phyloP scores from a whole-genome alignment of 1,139 yeast genomes.

The Debaryomyces sp. region DNA sequence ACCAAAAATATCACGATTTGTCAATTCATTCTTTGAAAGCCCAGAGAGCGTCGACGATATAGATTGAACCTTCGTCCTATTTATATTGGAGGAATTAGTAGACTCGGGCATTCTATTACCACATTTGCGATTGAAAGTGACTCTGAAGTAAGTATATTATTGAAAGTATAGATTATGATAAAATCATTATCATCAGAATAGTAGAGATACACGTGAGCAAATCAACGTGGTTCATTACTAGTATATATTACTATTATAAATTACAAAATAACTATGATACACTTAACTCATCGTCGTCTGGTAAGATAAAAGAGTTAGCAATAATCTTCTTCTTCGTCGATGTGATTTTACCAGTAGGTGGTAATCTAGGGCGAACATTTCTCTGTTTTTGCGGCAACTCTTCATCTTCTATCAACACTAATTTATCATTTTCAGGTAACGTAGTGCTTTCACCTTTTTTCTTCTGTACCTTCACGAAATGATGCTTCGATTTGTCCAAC shows the following conservation, averaged over 20 bases:
- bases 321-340: slow-evolving; percentile 65
- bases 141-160: neutral
- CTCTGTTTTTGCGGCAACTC: slow-evolving; percentile 80
- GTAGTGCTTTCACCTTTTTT: slow-evolving; percentile 55
- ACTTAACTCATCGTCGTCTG: slow-evolving; percentile 25
- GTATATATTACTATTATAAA: neutral
- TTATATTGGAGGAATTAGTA: slow-evolving; percentile 11
- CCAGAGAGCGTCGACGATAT: slow-evolving; percentile 24
- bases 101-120: slow-evolving; percentile 17
- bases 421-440: slow-evolving; percentile 42
- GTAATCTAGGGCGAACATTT: slow-evolving; percentile 79
- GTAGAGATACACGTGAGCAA: slow-evolving; percentile 2
- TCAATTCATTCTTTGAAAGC: slow-evolving; percentile 45
- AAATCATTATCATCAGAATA: neutral
- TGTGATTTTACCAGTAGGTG: slow-evolving; percentile 90
- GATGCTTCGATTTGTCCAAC: slow-evolving; percentile 53
- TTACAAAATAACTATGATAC: slow-evolving; percentile 6
- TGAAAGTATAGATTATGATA: neutral
- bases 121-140: slow-evolving; percentile 16
- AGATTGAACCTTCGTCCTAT: slow-evolving; percentile 7
- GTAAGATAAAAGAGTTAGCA: slow-evolving; percentile 51
- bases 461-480: slow-evolving; percentile 52
- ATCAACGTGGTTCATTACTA: slow-evolving; percentile 3
- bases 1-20: slow-evolving; percentile 70
- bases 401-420: slow-evolving; percentile 70